These are phyloP conservation scores for Bruguiera gymnorhiza DNA, from an alignment of 345 rosid species.

Conservation along the genomic window DNA sequence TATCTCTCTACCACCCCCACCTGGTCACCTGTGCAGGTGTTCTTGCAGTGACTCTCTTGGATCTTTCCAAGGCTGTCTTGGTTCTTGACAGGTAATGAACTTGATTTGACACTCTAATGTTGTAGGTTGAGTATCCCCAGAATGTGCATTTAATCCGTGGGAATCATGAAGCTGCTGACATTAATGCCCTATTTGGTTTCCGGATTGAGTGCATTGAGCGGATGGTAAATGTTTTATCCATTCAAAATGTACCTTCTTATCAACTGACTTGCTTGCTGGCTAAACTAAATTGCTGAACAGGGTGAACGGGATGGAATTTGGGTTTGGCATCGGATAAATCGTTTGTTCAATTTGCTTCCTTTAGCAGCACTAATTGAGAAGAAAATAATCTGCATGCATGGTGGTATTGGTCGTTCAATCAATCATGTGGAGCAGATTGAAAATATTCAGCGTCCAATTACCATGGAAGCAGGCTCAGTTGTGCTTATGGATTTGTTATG, in stretches of 20 bases:
- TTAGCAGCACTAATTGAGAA: constrained; percentile 93
- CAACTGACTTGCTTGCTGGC: constrained; percentile 15
- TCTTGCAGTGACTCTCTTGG: background rate
- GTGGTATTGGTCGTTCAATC: constrained; percentile 99
- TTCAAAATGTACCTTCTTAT: constrained; percentile 16
- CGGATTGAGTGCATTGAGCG: constrained; percentile 97
- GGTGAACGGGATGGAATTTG: constrained; percentile 99
- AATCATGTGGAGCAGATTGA: constrained; percentile 96
- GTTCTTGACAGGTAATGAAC: constrained; percentile 8
- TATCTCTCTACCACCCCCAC: background rate
- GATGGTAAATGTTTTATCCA: constrained; percentile 53
- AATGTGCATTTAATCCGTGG: constrained; percentile 96
- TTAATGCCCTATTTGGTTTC: constrained; percentile 99
- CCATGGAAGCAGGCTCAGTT: constrained; percentile 96
- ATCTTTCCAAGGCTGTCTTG: constrained; percentile 1
- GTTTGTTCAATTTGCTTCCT: constrained; percentile 95
- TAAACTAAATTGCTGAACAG: constrained; percentile 39
- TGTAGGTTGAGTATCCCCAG: constrained; percentile 86
- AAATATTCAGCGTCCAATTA: constrained; percentile 88
- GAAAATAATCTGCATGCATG: constrained; percentile 99
- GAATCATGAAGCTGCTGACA: constrained; percentile 99
- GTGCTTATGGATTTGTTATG: constrained; percentile 96
- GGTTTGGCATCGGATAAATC: constrained; percentile 97
- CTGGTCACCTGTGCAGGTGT: no score
- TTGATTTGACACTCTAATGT: constrained; percentile 21